These are phyloP conservation scores for Mycena vulgaris DNA, from an alignment of 768 basidiomycete genomes.

Conservation along the genomic window DNA sequence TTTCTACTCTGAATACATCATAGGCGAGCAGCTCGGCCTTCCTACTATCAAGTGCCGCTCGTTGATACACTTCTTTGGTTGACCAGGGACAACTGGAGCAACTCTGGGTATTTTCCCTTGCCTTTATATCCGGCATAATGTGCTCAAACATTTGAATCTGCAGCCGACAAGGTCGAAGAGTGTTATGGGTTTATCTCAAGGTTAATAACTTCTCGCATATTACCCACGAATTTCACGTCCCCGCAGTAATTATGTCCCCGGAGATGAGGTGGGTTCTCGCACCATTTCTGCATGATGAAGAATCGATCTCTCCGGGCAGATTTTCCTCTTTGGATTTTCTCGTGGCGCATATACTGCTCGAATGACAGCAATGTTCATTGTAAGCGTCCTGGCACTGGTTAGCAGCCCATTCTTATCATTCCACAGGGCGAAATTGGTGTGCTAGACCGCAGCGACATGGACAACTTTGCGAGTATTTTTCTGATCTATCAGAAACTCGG, in stretches of 20 bases:
- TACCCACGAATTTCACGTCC: not conserved
- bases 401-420: not conserved
- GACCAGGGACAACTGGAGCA: conserved; percentile 73
- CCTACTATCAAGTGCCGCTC: not conserved
- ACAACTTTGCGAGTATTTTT: conserved; percentile 77
- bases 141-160: conserved; percentile 8
- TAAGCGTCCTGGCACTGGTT: conserved; percentile 43
- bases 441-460: conserved; percentile 81
- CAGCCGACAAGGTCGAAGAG: conserved; percentile 83
- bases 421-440: conserved; percentile 78
- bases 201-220: not conserved
- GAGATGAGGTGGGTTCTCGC: conserved; percentile 72
- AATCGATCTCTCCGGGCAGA: conserved; percentile 53
- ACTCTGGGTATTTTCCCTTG: conserved; percentile 65
- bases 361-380: conserved; percentile 81
- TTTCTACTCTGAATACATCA: conserved; percentile 71
- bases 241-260: conserved; percentile 75
- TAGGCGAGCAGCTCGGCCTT: conserved; percentile 58
- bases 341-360: conserved; percentile 81
- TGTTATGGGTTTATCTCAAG: conserved; percentile 78
- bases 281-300: not conserved
- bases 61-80: conserved; percentile 14
- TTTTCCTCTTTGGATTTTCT: conserved; percentile 77
- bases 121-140: not conserved
- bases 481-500: conserved; percentile 73